Evolutionary conservation across 345 rosid genomes (phyloP), one percentile per base, ranked within the genome.

Genomic region (Aquilaria yunnanensis): DNA sequence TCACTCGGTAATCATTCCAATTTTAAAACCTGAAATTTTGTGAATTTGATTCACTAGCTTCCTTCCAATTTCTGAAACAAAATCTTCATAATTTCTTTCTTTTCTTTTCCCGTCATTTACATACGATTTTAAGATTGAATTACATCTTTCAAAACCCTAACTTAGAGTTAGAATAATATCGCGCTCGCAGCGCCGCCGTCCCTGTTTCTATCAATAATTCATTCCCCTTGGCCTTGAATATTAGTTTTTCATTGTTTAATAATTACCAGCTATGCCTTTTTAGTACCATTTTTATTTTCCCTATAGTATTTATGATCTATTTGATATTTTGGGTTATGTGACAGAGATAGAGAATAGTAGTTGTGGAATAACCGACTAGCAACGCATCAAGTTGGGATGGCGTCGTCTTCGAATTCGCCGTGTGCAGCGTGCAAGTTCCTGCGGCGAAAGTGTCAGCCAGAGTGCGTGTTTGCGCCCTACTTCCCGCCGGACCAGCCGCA

Each of bases 401-500:
- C 75, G 10, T 77, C 81, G 16, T 74, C 78, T 2, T 74, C 76
- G 8, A 78, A 69, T 60, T 78, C 82, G 7, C 82, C 82, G 30
- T 78, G 82, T 43, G 82, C 82, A 10, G 82, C 78, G 3, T 78
- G 82, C 29, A 78, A 78, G 68, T 74, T 78, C 34, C 57, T 74
- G 32, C 34, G 82, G 59, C 31, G 82, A n/a, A 78, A 78, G 62
- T 78, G 79, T 61, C 75, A 75, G 29, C 82, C 75, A 53, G 79
- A 78, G 72, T 74, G 82, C 48, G 82, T 78, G n/a, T 78, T 78
- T 46, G 79, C 79, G 2, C 82, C 82, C 2, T 78, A 77, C 14
- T 77, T 77, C 33, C 80, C 80, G 5, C 80, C 80, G 14, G 80
- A 72, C 29, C 74, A 77, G 52, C 80, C 80, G 1, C 80, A 76